These are phyloP conservation scores for Ensete ventricosum DNA, from an alignment of 176 grass and related monocot species.

Conservation along the genomic window DNA sequence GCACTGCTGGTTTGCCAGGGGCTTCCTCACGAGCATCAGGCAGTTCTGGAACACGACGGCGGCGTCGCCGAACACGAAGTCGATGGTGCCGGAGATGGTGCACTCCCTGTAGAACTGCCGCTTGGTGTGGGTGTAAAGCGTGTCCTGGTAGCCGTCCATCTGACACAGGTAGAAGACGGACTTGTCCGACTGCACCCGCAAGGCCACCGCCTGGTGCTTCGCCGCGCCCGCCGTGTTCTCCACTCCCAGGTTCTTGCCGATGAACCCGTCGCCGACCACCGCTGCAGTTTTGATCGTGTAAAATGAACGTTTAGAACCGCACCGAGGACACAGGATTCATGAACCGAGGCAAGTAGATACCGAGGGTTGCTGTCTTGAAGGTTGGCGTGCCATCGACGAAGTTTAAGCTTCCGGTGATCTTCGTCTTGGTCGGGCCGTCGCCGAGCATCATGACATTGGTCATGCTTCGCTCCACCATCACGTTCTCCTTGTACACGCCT, in stretches of 20 bases:
- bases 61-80: slow-evolving; percentile 86
- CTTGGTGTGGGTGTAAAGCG: slow-evolving; percentile 57
- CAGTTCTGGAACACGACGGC: slow-evolving; percentile 66
- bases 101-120: slow-evolving; percentile 66
- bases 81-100: slow-evolving; percentile 66
- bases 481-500: slow-evolving; percentile 56
- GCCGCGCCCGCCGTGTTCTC: slow-evolving; percentile 60
- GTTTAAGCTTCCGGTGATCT: slow-evolving; percentile 37
- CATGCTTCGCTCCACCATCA: slow-evolving; percentile 30
- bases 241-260: slow-evolving; percentile 44
- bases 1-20: slow-evolving; percentile 63
- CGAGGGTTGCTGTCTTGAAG: slow-evolving; percentile 55
- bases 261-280: slow-evolving; percentile 54
- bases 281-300: slow-evolving; percentile 11
- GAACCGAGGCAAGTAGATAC: not conserved
- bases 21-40: slow-evolving; percentile 38
- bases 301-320: too few species aligned
- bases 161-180: slow-evolving; percentile 53
- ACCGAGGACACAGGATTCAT: too few species aligned
- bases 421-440: slow-evolving; percentile 41
- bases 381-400: slow-evolving; percentile 40
- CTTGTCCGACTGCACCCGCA: slow-evolving; percentile 57
- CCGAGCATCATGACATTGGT: slow-evolving; percentile 46
- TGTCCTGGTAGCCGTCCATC: slow-evolving; percentile 76
- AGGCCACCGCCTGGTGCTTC: slow-evolving; percentile 77